These are phyloP conservation scores for Castanea crenata DNA, from an alignment of 306 rosid species.

Conservation along the genomic window DNA sequence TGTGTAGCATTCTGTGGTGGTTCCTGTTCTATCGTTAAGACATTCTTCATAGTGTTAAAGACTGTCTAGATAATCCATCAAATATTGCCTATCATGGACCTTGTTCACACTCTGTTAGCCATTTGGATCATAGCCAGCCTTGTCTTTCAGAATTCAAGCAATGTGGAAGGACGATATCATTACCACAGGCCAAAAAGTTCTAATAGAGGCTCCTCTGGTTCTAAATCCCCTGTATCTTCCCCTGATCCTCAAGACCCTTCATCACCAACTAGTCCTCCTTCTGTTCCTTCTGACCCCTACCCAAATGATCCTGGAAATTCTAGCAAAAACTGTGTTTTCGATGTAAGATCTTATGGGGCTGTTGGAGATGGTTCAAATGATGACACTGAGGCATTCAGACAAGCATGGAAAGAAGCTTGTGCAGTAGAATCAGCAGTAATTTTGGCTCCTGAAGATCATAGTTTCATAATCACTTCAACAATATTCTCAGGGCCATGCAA, in stretches of 20 bases:
- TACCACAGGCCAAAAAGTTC: slow-evolving; percentile 46
- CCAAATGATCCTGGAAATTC: slow-evolving; percentile 51
- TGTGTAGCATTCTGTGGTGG: slow-evolving; percentile 13
- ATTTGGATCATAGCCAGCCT: slow-evolving; percentile 31
- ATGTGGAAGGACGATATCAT: slow-evolving; percentile 79
- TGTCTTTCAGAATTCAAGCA: slow-evolving; percentile 27
- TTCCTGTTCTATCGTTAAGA: slow-evolving; percentile 21
- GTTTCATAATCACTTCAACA: slow-evolving; percentile 79
- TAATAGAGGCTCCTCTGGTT: slow-evolving; percentile 17
- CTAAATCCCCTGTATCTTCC: slow-evolving; percentile 24
- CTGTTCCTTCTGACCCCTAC: slow-evolving; percentile 60
- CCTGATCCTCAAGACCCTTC: slow-evolving; percentile 32
- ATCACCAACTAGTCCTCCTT: slow-evolving; percentile 40
- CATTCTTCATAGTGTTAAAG: slow-evolving; percentile 17
- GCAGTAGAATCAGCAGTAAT: slow-evolving; percentile 69
- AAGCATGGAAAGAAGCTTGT: slow-evolving; percentile 97
- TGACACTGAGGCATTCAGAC: slow-evolving; percentile 71
- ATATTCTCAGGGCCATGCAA: slow-evolving; percentile 93
- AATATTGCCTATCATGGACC: slow-evolving; percentile 37
- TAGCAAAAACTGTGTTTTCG: slow-evolving; percentile 47
- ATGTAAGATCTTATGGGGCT: slow-evolving; percentile 75
- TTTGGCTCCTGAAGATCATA: slow-evolving; percentile 54
- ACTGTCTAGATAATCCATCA: not conserved
- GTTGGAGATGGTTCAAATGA: slow-evolving; percentile 86
- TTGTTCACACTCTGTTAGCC: slow-evolving; percentile 17